These are phyloP conservation scores for Vanrija sp. DNA, from an alignment of 1,284 basidiomycete species.

Conservation along the genomic window DNA sequence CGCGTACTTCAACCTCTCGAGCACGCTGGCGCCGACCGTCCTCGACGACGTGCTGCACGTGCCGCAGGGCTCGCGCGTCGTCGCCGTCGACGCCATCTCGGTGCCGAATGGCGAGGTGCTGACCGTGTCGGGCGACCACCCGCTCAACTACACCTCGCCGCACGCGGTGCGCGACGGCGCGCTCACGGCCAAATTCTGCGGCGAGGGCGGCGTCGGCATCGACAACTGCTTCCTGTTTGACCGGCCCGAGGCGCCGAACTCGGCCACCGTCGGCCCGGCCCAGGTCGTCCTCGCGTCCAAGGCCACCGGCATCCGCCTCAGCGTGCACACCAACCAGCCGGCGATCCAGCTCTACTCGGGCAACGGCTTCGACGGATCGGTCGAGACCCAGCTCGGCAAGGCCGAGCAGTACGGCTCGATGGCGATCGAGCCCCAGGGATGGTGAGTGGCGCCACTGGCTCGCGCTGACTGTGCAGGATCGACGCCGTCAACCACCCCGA, in stretches of 20 bases:
- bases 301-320: constrained; percentile 30
- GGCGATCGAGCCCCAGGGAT: constrained; percentile 36
- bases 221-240: constrained; percentile 40
- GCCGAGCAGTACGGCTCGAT: constrained; percentile 30
- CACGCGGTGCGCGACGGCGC: constrained; percentile 18
- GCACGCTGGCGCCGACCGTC: constrained; percentile 18
- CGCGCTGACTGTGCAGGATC: constrained; percentile 5
- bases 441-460: not conserved
- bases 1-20: constrained; percentile 37
- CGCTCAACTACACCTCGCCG: constrained; percentile 28
- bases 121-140: constrained; percentile 5
- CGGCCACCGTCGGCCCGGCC: constrained; percentile 2
- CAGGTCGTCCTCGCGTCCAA: constrained; percentile 17
- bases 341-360: constrained; percentile 32
- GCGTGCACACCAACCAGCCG: constrained; percentile 29
- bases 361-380: constrained; percentile 17
- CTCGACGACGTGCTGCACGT: constrained; percentile 30
- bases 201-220: constrained; percentile 25
- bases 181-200: constrained; percentile 20
- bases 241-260: not conserved
- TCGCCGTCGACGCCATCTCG: constrained; percentile 24
- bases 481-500: constrained; percentile 33
- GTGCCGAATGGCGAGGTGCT: constrained; percentile 30
- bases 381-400: constrained; percentile 7
- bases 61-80: constrained; percentile 24